Conservation (phyloP, 116 monocot genomes). For the Zostera marina region DNA sequence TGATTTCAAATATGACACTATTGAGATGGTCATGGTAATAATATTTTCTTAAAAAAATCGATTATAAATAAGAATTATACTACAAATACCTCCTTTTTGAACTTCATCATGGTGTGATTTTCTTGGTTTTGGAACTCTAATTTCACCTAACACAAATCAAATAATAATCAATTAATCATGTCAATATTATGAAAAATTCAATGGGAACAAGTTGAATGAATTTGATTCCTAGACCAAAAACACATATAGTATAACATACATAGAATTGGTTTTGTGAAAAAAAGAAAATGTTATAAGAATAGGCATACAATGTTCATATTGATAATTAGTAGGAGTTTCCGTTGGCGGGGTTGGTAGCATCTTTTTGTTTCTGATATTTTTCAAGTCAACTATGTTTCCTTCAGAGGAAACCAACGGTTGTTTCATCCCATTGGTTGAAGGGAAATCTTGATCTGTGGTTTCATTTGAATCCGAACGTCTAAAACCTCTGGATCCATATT, state of each 20-base stretch:
- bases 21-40: not conserved
- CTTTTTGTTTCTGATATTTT: slow-evolving; percentile 18
- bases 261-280: not conserved
- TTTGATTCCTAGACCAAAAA: not conserved
- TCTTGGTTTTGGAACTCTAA: slow-evolving; percentile 39
- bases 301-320: slow-evolving; percentile 30
- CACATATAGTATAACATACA: not conserved
- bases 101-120: slow-evolving; percentile 32
- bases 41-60: not conserved
- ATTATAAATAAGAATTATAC: not conserved
- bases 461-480: slow-evolving; percentile 33
- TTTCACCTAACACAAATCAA: slow-evolving; percentile 33
- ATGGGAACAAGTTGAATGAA: not conserved
- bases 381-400: slow-evolving; percentile 17
- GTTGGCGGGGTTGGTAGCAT: slow-evolving; percentile 15
- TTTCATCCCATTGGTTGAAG: slow-evolving; percentile 23
- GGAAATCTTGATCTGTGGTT: slow-evolving; percentile 18
- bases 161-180: not conserved
- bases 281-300: not conserved
- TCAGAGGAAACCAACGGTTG: slow-evolving; percentile 22
- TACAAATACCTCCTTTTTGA: slow-evolving; percentile 50
- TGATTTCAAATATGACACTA: slow-evolving; percentile 5
- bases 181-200: slow-evolving; percentile 1
- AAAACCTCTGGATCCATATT: slow-evolving; percentile 14
- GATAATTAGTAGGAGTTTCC: slow-evolving; percentile 38